Evolutionary conservation across 78 protist species (phyloP), one percentile per base, ranked within the genome.

Genomic region (Goniomonas avonlea): DNA sequence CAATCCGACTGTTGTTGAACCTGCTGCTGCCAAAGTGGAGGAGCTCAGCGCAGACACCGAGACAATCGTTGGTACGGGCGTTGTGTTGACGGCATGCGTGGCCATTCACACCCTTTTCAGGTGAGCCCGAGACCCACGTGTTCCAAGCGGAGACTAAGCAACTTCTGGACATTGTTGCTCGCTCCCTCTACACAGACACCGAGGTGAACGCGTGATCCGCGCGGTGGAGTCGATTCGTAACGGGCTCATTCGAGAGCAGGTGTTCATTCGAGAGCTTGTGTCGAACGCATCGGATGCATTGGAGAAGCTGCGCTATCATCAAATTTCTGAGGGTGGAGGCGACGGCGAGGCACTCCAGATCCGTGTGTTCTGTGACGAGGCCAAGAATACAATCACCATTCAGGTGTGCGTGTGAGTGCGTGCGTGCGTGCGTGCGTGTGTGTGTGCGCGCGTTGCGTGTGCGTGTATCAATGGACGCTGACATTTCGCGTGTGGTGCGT

Each of bases 231-330:
- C n/a, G n/a, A n/a, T n/a, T n/a, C n/a, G n/a, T n/a, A n/a, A n/a
- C n/a, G n/a, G n/a, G n/a, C n/a, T n/a, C n/a, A n/a, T n/a, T 48
- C 32, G 5, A 20, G 23, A 1, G 34, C 38, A 65, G 80, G 96
- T 95, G 23, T 93, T 92, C 81, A 48, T 94, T 18, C 88, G 98
- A 37, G 98, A 95, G 76, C 50, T 95, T 70, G 69, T 94, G 34
- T 90, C 95, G 32, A 94, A 94, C 77, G 94, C 95, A 8, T 86
- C 94, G 7, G 98, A 96, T 61, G 98, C 98, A 18, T 75, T 94
- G 5, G 98, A 96, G 82, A 96, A 95, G 82, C 74, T 84, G 27
- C 78, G 94, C 50, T 81, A 91, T 53, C 50, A 11, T 11, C 50
- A 13, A 37, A 2, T 8, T 9, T 23, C 73, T 65, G 50, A 39